phyloP scores from a whole-genome alignment of 352 stramenopile species.

The Phytophthora syringae region DNA sequence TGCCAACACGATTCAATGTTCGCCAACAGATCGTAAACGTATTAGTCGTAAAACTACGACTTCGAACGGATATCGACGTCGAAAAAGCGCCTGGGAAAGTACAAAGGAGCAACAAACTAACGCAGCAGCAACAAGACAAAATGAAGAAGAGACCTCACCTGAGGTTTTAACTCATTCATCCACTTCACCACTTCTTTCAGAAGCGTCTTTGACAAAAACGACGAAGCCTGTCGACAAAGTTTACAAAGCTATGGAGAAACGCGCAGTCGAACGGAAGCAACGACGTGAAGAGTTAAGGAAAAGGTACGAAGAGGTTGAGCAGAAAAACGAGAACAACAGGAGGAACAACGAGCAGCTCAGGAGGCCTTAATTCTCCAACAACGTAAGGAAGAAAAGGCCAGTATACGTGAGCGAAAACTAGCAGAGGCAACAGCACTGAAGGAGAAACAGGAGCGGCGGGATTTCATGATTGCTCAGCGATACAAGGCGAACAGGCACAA shows the following conservation, averaged over 20 bases:
- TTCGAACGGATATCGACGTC: background rate
- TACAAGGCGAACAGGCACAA: constrained; percentile 42
- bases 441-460: constrained; percentile 41
- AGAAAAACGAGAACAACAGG: constrained; percentile 50
- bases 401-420: constrained; percentile 46
- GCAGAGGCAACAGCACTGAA: constrained; percentile 36
- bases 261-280: constrained; percentile 57
- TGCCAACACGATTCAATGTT: background rate
- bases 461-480: constrained; percentile 38
- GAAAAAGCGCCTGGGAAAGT: constrained; percentile 4
- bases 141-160: background rate
- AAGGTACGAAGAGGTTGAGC: constrained; percentile 60
- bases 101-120: background rate
- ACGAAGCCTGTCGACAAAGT: constrained; percentile 38
- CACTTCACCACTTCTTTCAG: background rate
- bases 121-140: background rate
- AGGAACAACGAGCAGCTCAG: constrained; percentile 46
- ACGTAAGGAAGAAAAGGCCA: constrained; percentile 46
- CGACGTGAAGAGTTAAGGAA: constrained; percentile 57
- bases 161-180: constrained; percentile 3
- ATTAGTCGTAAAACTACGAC: background rate
- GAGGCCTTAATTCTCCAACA: constrained; percentile 48
- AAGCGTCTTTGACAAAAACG: background rate
- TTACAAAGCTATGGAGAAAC: constrained; percentile 63
- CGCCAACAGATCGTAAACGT: background rate